Base-by-base conservation (phyloP, 1,284 basidiomycete genomes). In the Leccinum griseonigrum region DNA sequence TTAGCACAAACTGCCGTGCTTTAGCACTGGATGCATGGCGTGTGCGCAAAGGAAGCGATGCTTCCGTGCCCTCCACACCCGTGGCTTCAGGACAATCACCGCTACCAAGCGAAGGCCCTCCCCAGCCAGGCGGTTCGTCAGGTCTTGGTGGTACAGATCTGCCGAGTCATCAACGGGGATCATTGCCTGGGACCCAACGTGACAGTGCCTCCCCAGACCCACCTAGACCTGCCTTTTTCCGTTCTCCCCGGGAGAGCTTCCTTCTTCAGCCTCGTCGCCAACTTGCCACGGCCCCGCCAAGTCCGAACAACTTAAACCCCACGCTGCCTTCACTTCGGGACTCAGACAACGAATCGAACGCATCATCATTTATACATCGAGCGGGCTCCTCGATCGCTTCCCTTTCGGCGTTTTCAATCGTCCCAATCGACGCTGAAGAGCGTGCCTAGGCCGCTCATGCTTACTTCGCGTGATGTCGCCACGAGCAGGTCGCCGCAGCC, bases 1-100 rank as follows among this genome's bases (percentile, higher is more conserved):
- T 82, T 56, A 86, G 88, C 70, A 87, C 83, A 22, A 92, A 91
- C 66, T 88, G 86, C 85, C 81, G 83, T 34, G 88, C 88, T 26
- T 86, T 80, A 66, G 85, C 86, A 32, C 60, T 81, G 60, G 74
- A 77, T 50, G 74, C 78, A 7, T 85, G 82, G 83, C 74, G 76
- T 55, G 66, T 66, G 52, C 68, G 68, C 18, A 66, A 60, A 57
- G 66, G 26, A 22, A 69, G 63, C 28, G 59, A 62, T 52, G 52
- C 57, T 29, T 60, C 59, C 52, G 18, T 32, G 2, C 29, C 68
- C 2, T 36, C 69, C 3, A 28, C 5, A 14, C 60, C 60, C 8
- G 56, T 57, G 38, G 31, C 53, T 11, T 36, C 59, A 29, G 61
- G 46, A 43, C 53, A 31, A 40, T 40, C 57, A 5, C 55, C 64